phyloP scores from a whole-genome alignment of 179 eudicot genomes.

The Carnegiea gigantea region DNA sequence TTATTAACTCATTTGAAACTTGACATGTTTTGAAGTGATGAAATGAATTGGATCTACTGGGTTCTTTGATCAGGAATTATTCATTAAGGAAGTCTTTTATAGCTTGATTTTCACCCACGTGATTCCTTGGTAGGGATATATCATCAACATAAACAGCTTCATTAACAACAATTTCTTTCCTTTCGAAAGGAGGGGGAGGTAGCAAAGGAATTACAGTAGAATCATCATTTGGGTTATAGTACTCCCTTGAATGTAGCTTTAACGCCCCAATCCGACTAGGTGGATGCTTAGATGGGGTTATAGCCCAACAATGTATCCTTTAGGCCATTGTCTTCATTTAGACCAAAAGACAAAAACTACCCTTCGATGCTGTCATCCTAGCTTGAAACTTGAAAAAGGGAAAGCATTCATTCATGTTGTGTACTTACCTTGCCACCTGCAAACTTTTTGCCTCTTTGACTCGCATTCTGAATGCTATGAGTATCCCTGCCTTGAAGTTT shows the following conservation, averaged over 20 bases:
- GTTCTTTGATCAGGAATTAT: neutral
- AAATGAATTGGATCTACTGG: neutral
- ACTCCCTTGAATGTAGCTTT: neutral
- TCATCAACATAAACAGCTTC: neutral
- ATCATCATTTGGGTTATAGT: neutral
- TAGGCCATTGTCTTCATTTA: neutral
- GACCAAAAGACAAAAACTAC: neutral
- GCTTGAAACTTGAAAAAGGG: neutral
- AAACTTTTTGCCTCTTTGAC: neutral
- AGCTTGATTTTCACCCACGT: neutral
- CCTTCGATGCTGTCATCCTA: neutral
- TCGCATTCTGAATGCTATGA: neutral
- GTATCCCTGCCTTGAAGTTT: neutral
- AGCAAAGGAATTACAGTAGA: neutral
- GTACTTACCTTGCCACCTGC: neutral
- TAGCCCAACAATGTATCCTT: neutral
- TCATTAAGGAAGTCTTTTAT: neutral
- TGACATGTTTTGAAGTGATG: neutral
- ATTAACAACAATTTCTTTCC: neutral
- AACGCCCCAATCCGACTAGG: neutral
- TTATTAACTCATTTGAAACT: neutral
- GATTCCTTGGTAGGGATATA: too few relatives aligned
- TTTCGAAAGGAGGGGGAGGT: neutral
- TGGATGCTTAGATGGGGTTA: neutral
- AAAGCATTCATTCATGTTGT: neutral